A percentile compares a stretch with the other conserved stretches of the same genome.
Conservation (phyloP, 306 rosid species). For the cucumber (Cucumis sativus) region DNA sequence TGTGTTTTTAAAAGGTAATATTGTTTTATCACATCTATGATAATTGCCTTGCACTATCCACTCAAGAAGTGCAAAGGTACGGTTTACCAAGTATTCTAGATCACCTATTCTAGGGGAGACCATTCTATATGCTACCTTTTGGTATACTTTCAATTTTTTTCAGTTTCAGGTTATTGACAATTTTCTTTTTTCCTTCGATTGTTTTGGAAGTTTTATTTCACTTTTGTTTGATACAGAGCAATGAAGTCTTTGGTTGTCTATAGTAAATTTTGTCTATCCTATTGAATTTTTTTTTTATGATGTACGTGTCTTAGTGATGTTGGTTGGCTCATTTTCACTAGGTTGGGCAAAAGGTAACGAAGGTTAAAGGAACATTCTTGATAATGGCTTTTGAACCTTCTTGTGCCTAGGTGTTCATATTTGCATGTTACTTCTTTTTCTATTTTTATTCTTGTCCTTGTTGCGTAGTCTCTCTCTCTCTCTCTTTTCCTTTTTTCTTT, state of each 20-base stretch:
- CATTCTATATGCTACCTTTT: not conserved
- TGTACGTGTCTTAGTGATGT: not conserved
- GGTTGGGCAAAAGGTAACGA: not conserved
- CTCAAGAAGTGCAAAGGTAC: not conserved
- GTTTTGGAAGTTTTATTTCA: not conserved
- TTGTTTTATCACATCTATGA: not conserved
- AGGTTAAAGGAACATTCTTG: not conserved
- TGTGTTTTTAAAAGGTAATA: not conserved
- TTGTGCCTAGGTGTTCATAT: not conserved
- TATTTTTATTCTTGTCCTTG: not conserved
- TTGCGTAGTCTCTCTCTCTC: constrained; percentile 6
- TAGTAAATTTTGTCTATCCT: not conserved
- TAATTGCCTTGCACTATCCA: not conserved
- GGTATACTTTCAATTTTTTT: not conserved
- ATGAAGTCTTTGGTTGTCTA: not conserved
- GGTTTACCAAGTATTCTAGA: not conserved
- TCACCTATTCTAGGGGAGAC: not conserved
- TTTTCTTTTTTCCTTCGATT: not conserved
- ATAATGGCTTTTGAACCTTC: not conserved
- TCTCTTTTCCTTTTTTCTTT: no score
- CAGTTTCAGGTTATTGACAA: not conserved
- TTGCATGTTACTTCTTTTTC: not conserved
- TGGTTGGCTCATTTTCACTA: not conserved
- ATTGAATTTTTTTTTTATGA: not conserved
- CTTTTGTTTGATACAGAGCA: not conserved